Percentiles rank a stretch among this genome's conserved stretches.
Evolutionary conservation across 78 protist species (phyloP).

Genomic region (Capsaspora owczarzaki): DNA sequence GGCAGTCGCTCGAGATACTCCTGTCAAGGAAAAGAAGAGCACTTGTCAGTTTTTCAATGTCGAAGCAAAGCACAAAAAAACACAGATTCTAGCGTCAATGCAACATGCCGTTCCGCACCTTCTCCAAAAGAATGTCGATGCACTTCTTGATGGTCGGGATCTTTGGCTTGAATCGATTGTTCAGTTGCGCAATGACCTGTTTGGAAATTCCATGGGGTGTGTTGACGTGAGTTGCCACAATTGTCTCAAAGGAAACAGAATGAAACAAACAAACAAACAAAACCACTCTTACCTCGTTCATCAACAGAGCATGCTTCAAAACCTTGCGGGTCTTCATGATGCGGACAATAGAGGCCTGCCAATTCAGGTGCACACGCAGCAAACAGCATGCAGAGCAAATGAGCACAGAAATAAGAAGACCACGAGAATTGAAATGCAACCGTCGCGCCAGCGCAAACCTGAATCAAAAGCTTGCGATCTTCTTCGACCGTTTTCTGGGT

Average conservation of each 20-base stretch:
- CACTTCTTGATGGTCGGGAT: constrained; percentile 65
- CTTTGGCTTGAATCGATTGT: constrained; percentile 1
- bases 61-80: neutral
- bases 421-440: neutral
- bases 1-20: neutral
- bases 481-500: constrained; percentile 67
- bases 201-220: too few species aligned
- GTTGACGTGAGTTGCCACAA: neutral
- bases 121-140: constrained; percentile 74
- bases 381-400: neutral
- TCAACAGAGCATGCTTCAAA: constrained; percentile 49
- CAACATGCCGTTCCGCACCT: constrained; percentile 10
- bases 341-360: constrained; percentile 84
- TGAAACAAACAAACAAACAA: neutral
- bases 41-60: neutral
- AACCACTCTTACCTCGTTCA: constrained; percentile 52
- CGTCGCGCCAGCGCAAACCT: constrained; percentile 2
- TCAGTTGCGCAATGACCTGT: constrained; percentile 39
- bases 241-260: neutral
- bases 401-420: neutral
- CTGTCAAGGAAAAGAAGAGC: neutral
- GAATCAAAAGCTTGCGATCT: constrained; percentile 62
- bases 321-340: constrained; percentile 82
- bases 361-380: neutral
- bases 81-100: neutral